Base-by-base conservation (phyloP, 768 basidiomycete species). In the Mrakia hoshinonis region DNA sequence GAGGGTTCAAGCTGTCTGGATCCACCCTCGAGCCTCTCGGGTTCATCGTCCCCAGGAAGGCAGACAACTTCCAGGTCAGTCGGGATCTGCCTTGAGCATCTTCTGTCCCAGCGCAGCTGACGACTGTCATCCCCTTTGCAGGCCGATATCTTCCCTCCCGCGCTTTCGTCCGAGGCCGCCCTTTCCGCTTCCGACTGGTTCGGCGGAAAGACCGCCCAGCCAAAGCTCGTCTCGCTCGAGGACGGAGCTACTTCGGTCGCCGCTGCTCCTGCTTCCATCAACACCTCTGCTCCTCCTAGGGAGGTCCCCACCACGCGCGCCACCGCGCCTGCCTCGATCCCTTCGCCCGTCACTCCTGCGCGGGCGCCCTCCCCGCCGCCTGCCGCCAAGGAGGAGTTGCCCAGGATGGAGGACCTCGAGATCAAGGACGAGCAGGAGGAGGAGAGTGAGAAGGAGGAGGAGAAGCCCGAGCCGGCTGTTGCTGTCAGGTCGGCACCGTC, bases 11-110 rank as follows among this genome's bases (percentile, higher is more conserved):
- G 80, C 84, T 95, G 24, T 83, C 86, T 20, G 86, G 85, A 2
- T 81, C 80, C 26, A 82, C 83, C 43, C 85, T 99, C 70, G 94
- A 98, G 78, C 91, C 95, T 22, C 89, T 99, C 76, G 87, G 87
- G 0, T 99, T 97, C 81, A 91, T 95, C 76, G 94, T 97, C 18
- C 95, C 95, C 18, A 86, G 95, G 74, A 95, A 89, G 81, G 92
- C 72, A 5, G 72, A 73, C 18, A 68, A 48, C 38, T 73, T 73
- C 67, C 72, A 73, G 58, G 67, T 90, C 74, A 66, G 84, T 78
- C 12, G 4, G 36, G 1, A 5, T 24, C 43, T 43, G 6, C n/a
- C n/a, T 68, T 38, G 18, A n/a, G 15, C 2, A 20, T 52, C 29
- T 51, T 52, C 31, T 43, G 22, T 34, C 12, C 10, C 20, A 24